Evolutionary conservation across 768 basidiomycete genomes (phyloP).

Genomic region (Mycena belliarum): DNA sequence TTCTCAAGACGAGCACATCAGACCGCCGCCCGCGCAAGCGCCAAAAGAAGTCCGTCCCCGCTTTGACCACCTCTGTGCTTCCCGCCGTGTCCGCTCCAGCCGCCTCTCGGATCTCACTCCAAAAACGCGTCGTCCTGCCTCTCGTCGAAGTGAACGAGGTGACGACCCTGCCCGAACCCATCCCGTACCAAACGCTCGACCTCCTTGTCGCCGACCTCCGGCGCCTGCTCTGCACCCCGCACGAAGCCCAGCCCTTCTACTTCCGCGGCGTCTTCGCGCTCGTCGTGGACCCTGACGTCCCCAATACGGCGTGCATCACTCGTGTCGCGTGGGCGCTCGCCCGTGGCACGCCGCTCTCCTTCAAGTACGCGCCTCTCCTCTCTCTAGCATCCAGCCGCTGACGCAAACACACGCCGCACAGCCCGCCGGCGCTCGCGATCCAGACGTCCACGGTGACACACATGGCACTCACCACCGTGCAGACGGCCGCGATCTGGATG

Average conservation of each 20-base stretch:
- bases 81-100: too few relatives aligned
- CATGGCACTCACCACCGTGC: background rate
- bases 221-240: slow-evolving; percentile 4
- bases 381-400: too few relatives aligned
- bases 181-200: background rate
- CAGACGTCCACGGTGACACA: background rate
- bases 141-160: background rate
- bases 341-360: background rate
- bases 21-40: too few relatives aligned
- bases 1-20: too few relatives aligned
- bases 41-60: too few relatives aligned
- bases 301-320: background rate
- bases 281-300: background rate
- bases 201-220: background rate
- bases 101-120: too few relatives aligned
- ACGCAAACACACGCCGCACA: too few relatives aligned
- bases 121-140: background rate
- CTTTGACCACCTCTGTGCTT: too few relatives aligned
- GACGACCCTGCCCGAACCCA: background rate
- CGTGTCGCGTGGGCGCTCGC: background rate
- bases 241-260: background rate
- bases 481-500: background rate
- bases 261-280: slow-evolving; percentile 1
- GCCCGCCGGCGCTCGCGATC: background rate
- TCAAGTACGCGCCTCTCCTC: background rate